Base-by-base conservation (phyloP, 441 rosid genomes). In the Adansonia madagascariensis region DNA sequence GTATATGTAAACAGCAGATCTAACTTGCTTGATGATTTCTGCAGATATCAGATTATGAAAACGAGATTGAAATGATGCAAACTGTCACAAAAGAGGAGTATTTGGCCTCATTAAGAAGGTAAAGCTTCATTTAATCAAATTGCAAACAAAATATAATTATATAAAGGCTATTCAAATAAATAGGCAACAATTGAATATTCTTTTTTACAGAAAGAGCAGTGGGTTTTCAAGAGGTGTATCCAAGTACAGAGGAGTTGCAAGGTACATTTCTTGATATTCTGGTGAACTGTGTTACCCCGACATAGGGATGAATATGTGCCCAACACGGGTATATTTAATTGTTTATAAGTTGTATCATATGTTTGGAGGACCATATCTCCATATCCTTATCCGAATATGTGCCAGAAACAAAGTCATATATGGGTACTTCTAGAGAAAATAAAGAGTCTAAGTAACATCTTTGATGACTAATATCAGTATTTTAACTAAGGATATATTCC, bases 201-300 rank as follows among this genome's bases (percentile, higher is more conserved):
- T 12, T 73, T 64, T 15, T 74, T 10, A 20, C 86, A 91, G 94
- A 74, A 85, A 83, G 64, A 91, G 94, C 82, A 91, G 92, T 73
- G 94, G 94, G n/a, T 89, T 91, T 71, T 91, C 94, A 62, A 91
- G 94, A 82, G 94, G 92, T n/a, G 90, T 89, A 9, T 91, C 94
- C 18, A 89, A 86, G 82, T 91, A 88, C 71, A 86, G 94, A 46
- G 94, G 91, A 79, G 94, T 91, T 73, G 94, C 94, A 76, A 88
- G 91, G 91, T 88, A 68, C 61, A 53, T 43, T 61, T 71, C 59
- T 74, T 35, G 27, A 64, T 61, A 18, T 55, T 60, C 68, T 43
- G n/a, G 61, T 62, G 17, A 14, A 4, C 17, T 50, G 14, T 50
- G 56, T 43, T 43, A 43, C 46, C 46, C 46, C 1, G 46, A 43